A percentile compares a stretch with the other conserved stretches of the same genome.
phyloP scores from a whole-genome alignment of 2,329 filamentous ascomycete genomes.

The Orbilia quercus region DNA sequence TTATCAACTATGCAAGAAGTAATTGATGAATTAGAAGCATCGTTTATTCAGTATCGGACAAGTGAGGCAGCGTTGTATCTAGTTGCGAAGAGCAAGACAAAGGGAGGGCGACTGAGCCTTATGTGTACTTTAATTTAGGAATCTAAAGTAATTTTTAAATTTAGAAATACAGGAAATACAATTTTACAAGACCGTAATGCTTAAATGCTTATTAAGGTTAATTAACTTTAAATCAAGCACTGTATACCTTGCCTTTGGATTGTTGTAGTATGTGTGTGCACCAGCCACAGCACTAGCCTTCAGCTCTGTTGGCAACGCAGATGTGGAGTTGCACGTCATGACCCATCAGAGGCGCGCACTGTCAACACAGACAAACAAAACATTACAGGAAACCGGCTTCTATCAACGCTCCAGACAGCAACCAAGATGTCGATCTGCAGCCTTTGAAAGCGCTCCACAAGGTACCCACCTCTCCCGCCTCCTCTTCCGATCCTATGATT shows the following conservation, averaged over 20 bases:
- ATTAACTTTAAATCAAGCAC: too few species aligned
- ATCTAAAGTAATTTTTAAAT: too few species aligned
- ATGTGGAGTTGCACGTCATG: too few species aligned
- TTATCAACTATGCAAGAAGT: slow-evolving; percentile 11
- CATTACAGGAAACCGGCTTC: background rate
- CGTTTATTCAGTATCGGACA: slow-evolving; percentile 22
- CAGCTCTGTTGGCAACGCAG: background rate
- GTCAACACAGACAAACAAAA: slow-evolving; percentile 1
- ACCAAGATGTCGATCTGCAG: slow-evolving; percentile 39
- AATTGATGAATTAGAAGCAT: slow-evolving; percentile 4
- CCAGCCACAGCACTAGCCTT: too few species aligned
- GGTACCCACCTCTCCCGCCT: slow-evolving; percentile 9
- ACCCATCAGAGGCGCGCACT: too few species aligned
- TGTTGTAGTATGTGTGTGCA: too few species aligned
- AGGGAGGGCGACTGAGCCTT: slow-evolving; percentile 3
- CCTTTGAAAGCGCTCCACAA: slow-evolving; percentile 9
- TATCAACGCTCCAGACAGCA: slow-evolving; percentile 15
- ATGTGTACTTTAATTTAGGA: too few species aligned
- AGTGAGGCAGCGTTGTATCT: slow-evolving; percentile 17
- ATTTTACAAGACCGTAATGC: too few species aligned
- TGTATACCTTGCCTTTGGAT: too few species aligned
- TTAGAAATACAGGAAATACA: too few species aligned
- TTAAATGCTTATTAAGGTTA: too few species aligned
- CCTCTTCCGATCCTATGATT: slow-evolving; percentile 16
- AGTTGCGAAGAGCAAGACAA: slow-evolving; percentile 12